phyloP scores from a whole-genome alignment of 805 yeast species.

The Starmerella potacharoeniae region DNA sequence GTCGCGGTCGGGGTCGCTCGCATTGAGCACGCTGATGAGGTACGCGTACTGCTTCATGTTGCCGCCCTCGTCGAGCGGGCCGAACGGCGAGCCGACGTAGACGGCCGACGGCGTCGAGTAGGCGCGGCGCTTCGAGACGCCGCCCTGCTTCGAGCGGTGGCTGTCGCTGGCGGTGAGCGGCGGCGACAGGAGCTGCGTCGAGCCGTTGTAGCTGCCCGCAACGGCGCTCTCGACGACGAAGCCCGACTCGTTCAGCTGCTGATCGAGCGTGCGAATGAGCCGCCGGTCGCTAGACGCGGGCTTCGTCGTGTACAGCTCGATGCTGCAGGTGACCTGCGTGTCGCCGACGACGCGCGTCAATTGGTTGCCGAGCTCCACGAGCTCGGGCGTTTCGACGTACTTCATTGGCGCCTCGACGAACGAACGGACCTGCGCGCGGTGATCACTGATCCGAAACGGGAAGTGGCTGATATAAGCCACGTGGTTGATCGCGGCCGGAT shows the following conservation, averaged over 20 bases:
- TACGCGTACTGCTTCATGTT: constrained; percentile 85
- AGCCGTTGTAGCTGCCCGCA: constrained; percentile 6
- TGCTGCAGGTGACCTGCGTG: constrained; percentile 70
- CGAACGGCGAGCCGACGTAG: constrained; percentile 53
- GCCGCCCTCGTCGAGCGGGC: constrained; percentile 76
- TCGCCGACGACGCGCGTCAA: constrained; percentile 68
- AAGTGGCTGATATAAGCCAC: constrained; percentile 4
- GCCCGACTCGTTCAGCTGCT: constrained; percentile 44
- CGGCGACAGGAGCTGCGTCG: constrained; percentile 21
- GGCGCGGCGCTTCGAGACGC: constrained; percentile 19
- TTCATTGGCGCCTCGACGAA: constrained; percentile 26
- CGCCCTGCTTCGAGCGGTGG: constrained; percentile 7
- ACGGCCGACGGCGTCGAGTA: constrained; percentile 23
- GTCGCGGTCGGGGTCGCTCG: constrained; percentile 93
- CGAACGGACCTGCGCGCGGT: not conserved
- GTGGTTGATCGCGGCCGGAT: not conserved
- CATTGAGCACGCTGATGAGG: constrained; percentile 77
- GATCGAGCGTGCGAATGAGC: constrained; percentile 75
- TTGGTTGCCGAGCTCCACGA: constrained; percentile 82
- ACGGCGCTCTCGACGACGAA: constrained; percentile 7
- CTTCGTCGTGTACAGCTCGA: constrained; percentile 89
- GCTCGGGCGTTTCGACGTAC: constrained; percentile 87
- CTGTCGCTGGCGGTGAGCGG: constrained; percentile 15
- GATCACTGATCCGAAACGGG: constrained; percentile 3
- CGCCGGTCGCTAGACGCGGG: constrained; percentile 85